These are phyloP conservation scores for Mycena galopus DNA, from an alignment of 768 basidiomycete genomes.

Conservation along the genomic window DNA sequence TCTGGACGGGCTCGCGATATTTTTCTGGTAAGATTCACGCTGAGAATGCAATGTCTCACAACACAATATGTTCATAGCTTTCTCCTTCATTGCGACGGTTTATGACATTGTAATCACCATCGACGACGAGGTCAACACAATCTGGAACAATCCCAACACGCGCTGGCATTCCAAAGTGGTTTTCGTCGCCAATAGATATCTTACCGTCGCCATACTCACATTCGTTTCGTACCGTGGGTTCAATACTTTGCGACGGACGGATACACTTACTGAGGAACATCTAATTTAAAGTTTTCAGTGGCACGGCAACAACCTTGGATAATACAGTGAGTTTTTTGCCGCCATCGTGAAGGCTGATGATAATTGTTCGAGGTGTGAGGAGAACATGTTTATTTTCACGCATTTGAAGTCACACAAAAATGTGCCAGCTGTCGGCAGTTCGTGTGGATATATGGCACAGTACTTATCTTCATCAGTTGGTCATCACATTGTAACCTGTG, in stretches of 20 bases:
- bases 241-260: not conserved
- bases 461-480: not conserved
- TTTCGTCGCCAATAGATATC: no score
- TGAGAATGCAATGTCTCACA: not conserved
- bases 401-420: not conserved
- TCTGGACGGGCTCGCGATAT: not conserved
- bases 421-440: not conserved
- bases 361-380: not conserved
- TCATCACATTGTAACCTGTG: constrained; percentile 9
- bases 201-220: constrained; percentile 1
- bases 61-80: no score
- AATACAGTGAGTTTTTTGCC: not conserved
- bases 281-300: constrained; percentile 9
- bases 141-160: no score
- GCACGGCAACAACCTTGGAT: not conserved
- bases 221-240: constrained; percentile 7
- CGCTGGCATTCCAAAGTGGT: no score
- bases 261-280: not conserved
- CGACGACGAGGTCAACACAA: no score
- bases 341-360: not conserved
- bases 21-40: not conserved
- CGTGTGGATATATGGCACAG: constrained; percentile 16
- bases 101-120: no score
- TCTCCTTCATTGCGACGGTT: no score
- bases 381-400: not conserved